Conservation (phyloP, 2,329 filamentous ascomycete species). For the Fusarium pseudocircinatum region DNA sequence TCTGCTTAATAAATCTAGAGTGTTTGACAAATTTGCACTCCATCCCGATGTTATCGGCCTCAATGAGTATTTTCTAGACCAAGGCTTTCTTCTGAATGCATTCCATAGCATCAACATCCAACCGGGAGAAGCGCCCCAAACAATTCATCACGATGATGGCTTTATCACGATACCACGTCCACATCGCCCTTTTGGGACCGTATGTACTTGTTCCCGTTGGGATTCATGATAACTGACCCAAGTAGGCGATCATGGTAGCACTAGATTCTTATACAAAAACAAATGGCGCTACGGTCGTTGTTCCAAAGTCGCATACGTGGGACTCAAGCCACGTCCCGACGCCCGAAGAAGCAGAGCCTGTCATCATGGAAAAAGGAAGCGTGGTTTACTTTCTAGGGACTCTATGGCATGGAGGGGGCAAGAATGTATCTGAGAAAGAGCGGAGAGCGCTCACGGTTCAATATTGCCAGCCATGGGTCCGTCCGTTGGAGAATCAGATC, state of each 20-base stretch:
- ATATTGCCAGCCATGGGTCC: neutral
- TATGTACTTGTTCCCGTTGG: neutral
- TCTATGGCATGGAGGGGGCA: neutral
- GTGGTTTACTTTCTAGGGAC: neutral
- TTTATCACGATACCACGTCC: neutral
- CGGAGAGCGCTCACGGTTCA: neutral
- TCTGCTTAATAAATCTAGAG: neutral
- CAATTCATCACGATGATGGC: neutral
- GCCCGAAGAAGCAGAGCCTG: neutral
- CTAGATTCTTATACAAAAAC: neutral
- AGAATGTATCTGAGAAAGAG: neutral
- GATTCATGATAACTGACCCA: fast-evolving
- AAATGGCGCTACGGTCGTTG: neutral
- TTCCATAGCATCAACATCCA: neutral
- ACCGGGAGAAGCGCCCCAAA: neutral
- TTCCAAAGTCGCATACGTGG: neutral
- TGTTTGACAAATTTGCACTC: neutral
- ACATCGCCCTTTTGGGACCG: neutral
- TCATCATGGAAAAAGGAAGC: neutral
- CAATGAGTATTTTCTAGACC: neutral
- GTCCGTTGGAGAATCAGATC: neutral
- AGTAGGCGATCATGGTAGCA: neutral
- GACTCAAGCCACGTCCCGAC: neutral
- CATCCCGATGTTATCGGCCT: neutral
- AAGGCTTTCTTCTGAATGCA: neutral